Evolutionary conservation across 176 grass and related monocot species (phyloP), one percentile per base, ranked within the genome.

Genomic region (Avena sativa): DNA sequence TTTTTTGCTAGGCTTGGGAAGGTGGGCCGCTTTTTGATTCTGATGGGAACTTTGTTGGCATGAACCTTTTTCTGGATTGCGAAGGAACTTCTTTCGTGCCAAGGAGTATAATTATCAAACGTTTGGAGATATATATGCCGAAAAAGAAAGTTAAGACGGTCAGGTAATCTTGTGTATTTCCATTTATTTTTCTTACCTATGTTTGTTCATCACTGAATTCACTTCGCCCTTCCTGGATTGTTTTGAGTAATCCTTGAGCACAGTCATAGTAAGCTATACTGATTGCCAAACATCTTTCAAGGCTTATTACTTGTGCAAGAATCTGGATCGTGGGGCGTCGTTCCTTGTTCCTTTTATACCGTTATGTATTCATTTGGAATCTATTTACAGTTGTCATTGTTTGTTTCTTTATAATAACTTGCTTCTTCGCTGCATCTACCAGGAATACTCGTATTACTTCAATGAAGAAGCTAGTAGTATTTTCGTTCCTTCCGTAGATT

Each of bases 21-120:
- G 84, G 84, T 30, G 84, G 84, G 34, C 21, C 46, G 2, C 59
- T 76, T 64, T 28, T 84, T 84, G 71, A 38, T 26, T 14, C 43
- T 30, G 81, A 63, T 65, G 71, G 71, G 17, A 76, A 85, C 11
- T 50, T 76, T 51, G 6, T 63, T 65, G 71, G 43, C 44, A 85
- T 76, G 44, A 85, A 62, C 57, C 2, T 85, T 51, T 49, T 17
- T 26, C 36, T 43, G 40, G 40, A 43, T 36, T 12, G 46, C 47
- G 25, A 21, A 64, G 8, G 46, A 53, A 53, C 46, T 0, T 61
- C 61, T 52, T 77, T 51, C 17, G 0, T 85, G 26, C 59, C 46
- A 66, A 49, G 2, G 4, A 66, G 7, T n/a, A 19, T 11, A 11
- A 12, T 85, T 77, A 4, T 53, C 63, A 2, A 65, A 40, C 12